Evolutionary conservation across 2,329 filamentous ascomycete species (phyloP), one percentile per base, ranked within the genome.

Genomic region (Scytalidium sp.): DNA sequence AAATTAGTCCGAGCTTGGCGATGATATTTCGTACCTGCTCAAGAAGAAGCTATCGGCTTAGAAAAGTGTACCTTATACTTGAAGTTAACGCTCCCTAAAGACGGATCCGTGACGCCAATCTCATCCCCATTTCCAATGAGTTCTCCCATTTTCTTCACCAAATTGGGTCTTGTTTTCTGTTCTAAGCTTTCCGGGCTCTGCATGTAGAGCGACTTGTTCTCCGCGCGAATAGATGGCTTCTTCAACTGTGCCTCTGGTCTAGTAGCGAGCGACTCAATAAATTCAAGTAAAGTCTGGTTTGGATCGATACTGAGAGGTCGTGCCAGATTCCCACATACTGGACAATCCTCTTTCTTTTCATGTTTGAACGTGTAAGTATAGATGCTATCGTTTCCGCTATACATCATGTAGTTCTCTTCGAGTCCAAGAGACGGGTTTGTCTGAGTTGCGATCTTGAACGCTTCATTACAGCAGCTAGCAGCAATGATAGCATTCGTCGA

Each of bases 301-400:
- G 86, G 80, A 61, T 91, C 80, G 20, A 95, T 81, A 2, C 80
- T 72, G 13, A 97, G 75, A 21, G 87, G 85, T 46, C 90, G 87
- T 3, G 94, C 84, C 50, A 90, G 72, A 47, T 90, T 88, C 17
- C 93, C 92, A 64, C 94, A 99, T 6, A 97, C 94, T 2, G 94
- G 91, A 57, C 94, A 99, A 69, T 97, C 94, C 15, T 87, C 80
- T 69, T 97, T 97, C 74, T 88, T 90, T 71, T 97, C 87, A 63
- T 96, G 91, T 63, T 91, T 86, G 67, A 97, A 99, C 0, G 94
- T 99, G 70, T 96, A 97, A 0, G 94, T 99, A 74, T 99, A 99
- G 57, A 99, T 87, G 57, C 88, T 82, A 63, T 96, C 93, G 63
- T 97, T 92, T 43, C 95, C 94, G 11, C 90, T 96, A 69, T 99